A percentile compares a stretch with the other conserved stretches of the same genome.
Evolutionary conservation across 345 rosid species (phyloP).

Genomic region (Atalantia buxifolia): DNA sequence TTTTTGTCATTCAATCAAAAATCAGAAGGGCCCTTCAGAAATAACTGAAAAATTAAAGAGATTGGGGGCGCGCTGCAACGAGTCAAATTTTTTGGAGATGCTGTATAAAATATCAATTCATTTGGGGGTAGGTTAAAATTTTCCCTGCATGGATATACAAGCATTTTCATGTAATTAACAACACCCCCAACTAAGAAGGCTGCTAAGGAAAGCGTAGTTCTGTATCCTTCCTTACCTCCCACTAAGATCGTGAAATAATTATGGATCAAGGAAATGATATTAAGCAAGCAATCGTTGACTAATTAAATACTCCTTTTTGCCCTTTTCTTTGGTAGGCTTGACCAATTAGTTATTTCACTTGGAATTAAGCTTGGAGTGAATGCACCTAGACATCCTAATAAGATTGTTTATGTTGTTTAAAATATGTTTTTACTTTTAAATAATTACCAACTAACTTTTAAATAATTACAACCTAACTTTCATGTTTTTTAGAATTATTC

Average conservation of each 20-base stretch:
- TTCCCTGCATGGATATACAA: too few relatives aligned
- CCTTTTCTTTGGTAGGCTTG: neutral
- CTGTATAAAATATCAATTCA: too few relatives aligned
- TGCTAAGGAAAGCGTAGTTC: neutral
- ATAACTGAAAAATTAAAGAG: too few relatives aligned
- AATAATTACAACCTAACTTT: too few relatives aligned
- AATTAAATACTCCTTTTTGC: neutral
- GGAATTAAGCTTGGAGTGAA: neutral
- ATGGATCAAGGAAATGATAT: neutral
- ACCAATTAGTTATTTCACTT: neutral
- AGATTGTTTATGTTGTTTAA: neutral
- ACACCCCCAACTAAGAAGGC: constrained; percentile 6
- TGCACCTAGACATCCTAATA: neutral
- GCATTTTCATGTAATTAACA: neutral
- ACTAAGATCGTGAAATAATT: neutral
- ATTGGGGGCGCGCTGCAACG: too few relatives aligned
- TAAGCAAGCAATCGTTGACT: constrained; percentile 20
- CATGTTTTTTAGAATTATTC: too few relatives aligned
- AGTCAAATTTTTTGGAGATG: too few relatives aligned
- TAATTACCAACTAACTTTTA: too few relatives aligned
- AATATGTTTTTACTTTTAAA: too few relatives aligned
- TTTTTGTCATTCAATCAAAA: too few relatives aligned
- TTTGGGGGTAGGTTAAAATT: too few relatives aligned
- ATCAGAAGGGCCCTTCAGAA: too few relatives aligned
- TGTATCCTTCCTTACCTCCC: neutral